Base-by-base conservation (phyloP, 371 early-diverging fungal genomes). In the Entomophthora muscae region DNA sequence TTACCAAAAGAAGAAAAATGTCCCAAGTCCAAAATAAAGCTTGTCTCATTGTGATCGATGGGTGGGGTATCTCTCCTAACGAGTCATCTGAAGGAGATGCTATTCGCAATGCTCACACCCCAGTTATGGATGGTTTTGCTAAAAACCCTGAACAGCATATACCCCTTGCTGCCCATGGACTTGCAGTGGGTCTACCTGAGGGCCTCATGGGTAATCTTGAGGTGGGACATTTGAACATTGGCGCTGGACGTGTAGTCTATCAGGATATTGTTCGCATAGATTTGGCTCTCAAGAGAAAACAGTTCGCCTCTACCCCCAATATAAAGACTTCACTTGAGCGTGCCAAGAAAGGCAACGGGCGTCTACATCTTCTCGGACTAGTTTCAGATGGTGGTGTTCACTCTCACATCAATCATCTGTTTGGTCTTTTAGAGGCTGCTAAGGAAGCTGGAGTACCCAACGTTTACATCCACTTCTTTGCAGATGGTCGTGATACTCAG, bases 371-470 rank as follows among this genome's bases (percentile, higher is more conserved):
- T 56, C 80, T 96, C 66, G 99, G 99, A 32, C 79, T 99, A 68
- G 88, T 92, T 55, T 95, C 96, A n/a, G 99, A 99, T 73, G 99
- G 99, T 72, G 99, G 99, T 71, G 98, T 99, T 58, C 99, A 99
- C 79, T 89, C 90, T 58, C 98, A 98, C 76, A 90, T 95, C 69
- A 81, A 90, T 68, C 99, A 99, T 72, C 82, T 98, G 60, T 74
- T 86, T 57, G 81, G 83, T 5, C 74, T 98, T 26, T 73, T 99
- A 63, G 80, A 83, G 62, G 80, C 85, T 22, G 93, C 97, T 63
- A 89, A 91, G 76, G 83, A 78, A 32, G 82, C 82, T 29, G 84
- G 83, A 13, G 88, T 93, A n/a, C 85, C 91, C 32, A 76, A 89
- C 64, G 79, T 90, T 51, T 99, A 74, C 75, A 80, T 99, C 62